Evolutionary conservation across 768 basidiomycete species (phyloP).

Genomic region (Lentinula guzmanii): DNA sequence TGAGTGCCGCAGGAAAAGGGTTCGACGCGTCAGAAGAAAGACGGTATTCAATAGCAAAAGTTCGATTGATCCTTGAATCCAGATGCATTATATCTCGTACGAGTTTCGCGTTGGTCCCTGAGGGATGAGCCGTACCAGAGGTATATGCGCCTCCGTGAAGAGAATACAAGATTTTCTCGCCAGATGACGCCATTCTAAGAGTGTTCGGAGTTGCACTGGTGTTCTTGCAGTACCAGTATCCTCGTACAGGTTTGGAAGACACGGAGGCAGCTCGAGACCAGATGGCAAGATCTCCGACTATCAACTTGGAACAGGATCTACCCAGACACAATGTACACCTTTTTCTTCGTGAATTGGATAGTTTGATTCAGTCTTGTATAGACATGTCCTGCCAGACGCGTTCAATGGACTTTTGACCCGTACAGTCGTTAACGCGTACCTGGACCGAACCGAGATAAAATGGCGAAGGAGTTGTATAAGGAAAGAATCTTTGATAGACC

Average conservation of each 20-base stretch:
- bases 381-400: constrained; percentile 25
- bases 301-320: constrained; percentile 32
- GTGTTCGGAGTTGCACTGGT: constrained; percentile 20
- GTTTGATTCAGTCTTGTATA: constrained; percentile 28
- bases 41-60: constrained; percentile 68
- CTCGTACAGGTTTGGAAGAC: constrained; percentile 39
- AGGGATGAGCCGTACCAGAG: constrained; percentile 49
- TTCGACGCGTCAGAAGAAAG: constrained; percentile 42
- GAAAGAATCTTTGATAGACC: constrained; percentile 26
- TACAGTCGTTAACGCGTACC: neutral
- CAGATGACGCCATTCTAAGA: constrained; percentile 31
- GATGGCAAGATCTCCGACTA: constrained; percentile 35
- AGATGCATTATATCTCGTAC: constrained; percentile 40
- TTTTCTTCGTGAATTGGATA: constrained; percentile 29
- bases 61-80: constrained; percentile 33
- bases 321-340: constrained; percentile 45
- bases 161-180: constrained; percentile 51
- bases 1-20: constrained; percentile 69
- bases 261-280: constrained; percentile 35
- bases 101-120: constrained; percentile 37
- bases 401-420: neutral
- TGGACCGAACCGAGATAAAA: constrained; percentile 20
- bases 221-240: constrained; percentile 49
- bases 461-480: neutral
- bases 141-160: constrained; percentile 62